phyloP scores from a whole-genome alignment of 1,284 basidiomycete genomes.

The Wallemia hederae region DNA sequence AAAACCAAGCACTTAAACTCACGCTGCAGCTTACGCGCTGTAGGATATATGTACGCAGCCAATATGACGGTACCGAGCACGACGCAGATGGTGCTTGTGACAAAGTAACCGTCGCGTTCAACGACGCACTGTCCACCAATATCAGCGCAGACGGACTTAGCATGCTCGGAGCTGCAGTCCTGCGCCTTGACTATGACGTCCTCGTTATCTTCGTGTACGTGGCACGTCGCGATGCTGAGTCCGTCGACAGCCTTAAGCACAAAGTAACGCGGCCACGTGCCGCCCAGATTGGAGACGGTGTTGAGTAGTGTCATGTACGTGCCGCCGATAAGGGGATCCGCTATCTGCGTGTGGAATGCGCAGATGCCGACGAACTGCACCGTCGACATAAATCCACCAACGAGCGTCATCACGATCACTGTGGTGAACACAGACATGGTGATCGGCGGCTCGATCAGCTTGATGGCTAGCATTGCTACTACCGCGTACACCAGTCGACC shows the following conservation, averaged over 20 bases:
- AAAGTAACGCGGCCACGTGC: slow-evolving; percentile 89
- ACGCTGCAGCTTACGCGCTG: slow-evolving; percentile 60
- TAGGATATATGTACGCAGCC: slow-evolving; percentile 50
- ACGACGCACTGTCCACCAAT: slow-evolving; percentile 53
- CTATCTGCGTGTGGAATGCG: slow-evolving; percentile 89
- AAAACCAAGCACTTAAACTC: slow-evolving; percentile 12
- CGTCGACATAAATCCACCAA: slow-evolving; percentile 61
- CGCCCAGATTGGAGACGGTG: slow-evolving; percentile 87
- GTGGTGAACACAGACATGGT: slow-evolving; percentile 50
- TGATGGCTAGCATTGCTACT: slow-evolving; percentile 41
- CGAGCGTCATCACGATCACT: slow-evolving; percentile 46
- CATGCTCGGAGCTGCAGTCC: slow-evolving; percentile 71
- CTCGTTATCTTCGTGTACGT: slow-evolving; percentile 26
- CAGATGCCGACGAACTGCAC: slow-evolving; percentile 96
- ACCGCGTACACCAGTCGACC: slow-evolving; percentile 43
- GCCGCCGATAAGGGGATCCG: slow-evolving; percentile 87
- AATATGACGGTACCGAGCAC: slow-evolving; percentile 40
- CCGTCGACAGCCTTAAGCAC: slow-evolving; percentile 74
- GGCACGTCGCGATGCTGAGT: slow-evolving; percentile 54
- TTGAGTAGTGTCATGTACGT: slow-evolving; percentile 95
- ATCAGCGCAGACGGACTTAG: slow-evolving; percentile 45
- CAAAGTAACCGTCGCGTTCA: slow-evolving; percentile 74
- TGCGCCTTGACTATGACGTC: slow-evolving; percentile 31
- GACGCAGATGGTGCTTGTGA: slow-evolving; percentile 51
- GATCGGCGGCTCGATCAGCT: slow-evolving; percentile 51